Percentiles rank a stretch among this genome's conserved stretches.
Conservation (phyloP, 768 basidiomycete genomes). For the Lactifluus hygrophoroides region DNA sequence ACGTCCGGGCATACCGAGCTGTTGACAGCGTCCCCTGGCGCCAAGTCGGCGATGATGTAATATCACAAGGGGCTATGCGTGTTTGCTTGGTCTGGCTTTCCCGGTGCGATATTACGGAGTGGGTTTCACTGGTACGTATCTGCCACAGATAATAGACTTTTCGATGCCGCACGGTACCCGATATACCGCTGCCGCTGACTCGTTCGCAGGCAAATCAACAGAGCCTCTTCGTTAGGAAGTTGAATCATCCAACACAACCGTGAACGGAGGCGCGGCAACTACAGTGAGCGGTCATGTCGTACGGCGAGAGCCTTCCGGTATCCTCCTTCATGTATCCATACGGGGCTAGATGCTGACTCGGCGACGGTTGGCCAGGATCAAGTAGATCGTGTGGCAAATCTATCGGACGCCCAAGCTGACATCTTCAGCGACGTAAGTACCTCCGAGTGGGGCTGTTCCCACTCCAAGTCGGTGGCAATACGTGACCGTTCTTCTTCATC, state of each 20-base stretch:
- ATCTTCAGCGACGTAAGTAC: constrained; percentile 14
- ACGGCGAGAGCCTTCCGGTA: constrained; percentile 21
- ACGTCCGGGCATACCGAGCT: too few relatives aligned
- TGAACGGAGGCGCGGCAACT: not conserved
- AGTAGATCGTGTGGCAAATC: constrained; percentile 22
- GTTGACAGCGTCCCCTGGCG: too few relatives aligned
- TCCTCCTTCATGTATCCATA: not conserved
- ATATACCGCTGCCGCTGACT: constrained; percentile 4
- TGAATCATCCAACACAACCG: not conserved
- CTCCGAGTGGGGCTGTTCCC: too few relatives aligned
- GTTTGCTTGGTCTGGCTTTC: not conserved
- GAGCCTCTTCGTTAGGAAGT: not conserved
- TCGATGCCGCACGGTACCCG: not conserved
- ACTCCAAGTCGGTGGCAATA: not conserved
- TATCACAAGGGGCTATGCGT: not conserved
- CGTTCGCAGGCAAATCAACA: not conserved
- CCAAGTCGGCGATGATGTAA: not conserved
- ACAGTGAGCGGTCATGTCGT: constrained; percentile 11
- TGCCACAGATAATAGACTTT: not conserved
- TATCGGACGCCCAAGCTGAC: constrained; percentile 16
- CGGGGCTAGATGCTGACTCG: not conserved
- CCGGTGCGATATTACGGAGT: not conserved
- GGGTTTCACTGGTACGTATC: constrained; percentile 2
- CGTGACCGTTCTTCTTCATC: not conserved
- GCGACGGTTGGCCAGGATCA: constrained; percentile 18